These are phyloP conservation scores for Psidium friedrichsthalianum DNA, from an alignment of 345 rosid species.

Conservation along the genomic window DNA sequence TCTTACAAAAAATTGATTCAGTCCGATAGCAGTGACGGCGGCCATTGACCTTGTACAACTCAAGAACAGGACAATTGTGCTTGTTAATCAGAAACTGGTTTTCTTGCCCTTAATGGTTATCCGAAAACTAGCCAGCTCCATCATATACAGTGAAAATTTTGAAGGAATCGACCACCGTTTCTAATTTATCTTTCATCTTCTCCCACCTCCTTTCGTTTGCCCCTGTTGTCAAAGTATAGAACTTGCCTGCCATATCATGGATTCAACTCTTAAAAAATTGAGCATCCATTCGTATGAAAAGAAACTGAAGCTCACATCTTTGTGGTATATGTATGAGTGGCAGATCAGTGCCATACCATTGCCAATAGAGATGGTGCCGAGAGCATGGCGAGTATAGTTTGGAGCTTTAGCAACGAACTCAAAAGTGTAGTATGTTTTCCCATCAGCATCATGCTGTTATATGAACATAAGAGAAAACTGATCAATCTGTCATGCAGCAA, in stretches of 20 bases:
- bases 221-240: conserved; percentile 77
- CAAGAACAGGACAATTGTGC: neutral
- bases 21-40: neutral
- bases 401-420: conserved; percentile 83
- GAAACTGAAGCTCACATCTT: neutral
- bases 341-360: conserved; percentile 39
- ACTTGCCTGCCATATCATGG: conserved; percentile 41
- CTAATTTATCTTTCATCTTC: conserved; percentile 80
- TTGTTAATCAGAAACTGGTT: neutral
- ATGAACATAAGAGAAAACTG: neutral
- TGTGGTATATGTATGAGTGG: neutral
- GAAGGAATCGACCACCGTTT: conserved; percentile 67
- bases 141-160: conserved; percentile 37
- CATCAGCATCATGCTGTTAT: conserved; percentile 65
- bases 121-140: neutral
- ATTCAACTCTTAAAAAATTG: neutral
- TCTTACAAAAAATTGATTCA: neutral
- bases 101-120: neutral
- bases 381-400: conserved; percentile 85
- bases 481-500: neutral
- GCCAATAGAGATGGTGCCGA: conserved; percentile 54
- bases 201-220: conserved; percentile 90
- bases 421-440: conserved; percentile 64
- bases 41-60: neutral
- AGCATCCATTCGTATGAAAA: neutral